Conservation (phyloP, 1,284 basidiomycete species). For the Ustilago bromivora region DNA sequence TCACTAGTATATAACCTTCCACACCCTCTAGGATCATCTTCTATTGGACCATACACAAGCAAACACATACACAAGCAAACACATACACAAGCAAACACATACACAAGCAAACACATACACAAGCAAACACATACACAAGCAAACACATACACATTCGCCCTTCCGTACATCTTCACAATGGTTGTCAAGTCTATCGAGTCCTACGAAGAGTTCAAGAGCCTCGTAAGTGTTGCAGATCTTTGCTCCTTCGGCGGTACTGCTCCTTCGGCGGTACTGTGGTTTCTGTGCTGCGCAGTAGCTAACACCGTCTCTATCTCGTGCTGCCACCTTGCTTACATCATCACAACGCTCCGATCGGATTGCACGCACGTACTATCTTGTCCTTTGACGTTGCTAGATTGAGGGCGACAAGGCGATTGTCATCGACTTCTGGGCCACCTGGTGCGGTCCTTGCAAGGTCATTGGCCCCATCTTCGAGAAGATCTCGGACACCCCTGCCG, state of each 20-base stretch:
- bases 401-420: slow-evolving; percentile 72
- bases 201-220: slow-evolving; percentile 74
- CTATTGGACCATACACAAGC: not conserved
- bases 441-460: slow-evolving; percentile 76
- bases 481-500: slow-evolving; percentile 71
- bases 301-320: not conserved
- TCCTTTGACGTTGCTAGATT: slow-evolving; percentile 68
- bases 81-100: slow-evolving; percentile 2
- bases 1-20: slow-evolving; percentile 14
- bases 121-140: slow-evolving; percentile 4
- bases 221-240: slow-evolving; percentile 68
- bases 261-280: not conserved
- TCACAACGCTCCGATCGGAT: no score
- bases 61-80: not conserved
- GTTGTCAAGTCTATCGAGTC: slow-evolving; percentile 73
- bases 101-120: slow-evolving; percentile 1
- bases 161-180: slow-evolving; percentile 36
- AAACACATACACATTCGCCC: not conserved
- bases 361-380: not conserved
- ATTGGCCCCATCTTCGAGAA: slow-evolving; percentile 85
- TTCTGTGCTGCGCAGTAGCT: slow-evolving; percentile 6
- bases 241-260: not conserved
- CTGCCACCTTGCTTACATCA: not conserved
- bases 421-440: slow-evolving; percentile 69
- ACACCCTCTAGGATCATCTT: not conserved